Percentiles rank a stretch among this genome's conserved stretches.
Evolutionary conservation across 768 basidiomycete species (phyloP).

Genomic region (Epithele typhae): DNA sequence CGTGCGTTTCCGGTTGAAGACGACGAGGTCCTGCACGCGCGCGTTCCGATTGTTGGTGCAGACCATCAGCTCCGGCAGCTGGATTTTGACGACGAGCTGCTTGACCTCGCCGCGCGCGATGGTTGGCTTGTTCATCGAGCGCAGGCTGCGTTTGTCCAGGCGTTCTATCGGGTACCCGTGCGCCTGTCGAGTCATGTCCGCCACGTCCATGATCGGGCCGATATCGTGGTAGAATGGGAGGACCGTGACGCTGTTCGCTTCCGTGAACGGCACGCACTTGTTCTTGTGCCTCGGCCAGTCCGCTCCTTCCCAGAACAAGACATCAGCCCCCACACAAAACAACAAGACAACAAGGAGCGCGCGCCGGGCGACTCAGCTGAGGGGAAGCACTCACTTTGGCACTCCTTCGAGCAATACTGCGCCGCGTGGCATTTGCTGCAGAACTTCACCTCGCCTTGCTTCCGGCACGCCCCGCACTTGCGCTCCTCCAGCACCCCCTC

Average conservation of each 20-base stretch:
- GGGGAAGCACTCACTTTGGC: slow-evolving; percentile 40
- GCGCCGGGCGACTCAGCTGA: too few relatives aligned
- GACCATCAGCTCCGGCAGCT: slow-evolving; percentile 33
- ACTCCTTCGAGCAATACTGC: slow-evolving; percentile 50
- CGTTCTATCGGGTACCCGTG: slow-evolving; percentile 25
- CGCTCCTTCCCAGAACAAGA: slow-evolving; percentile 27
- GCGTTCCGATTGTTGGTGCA: slow-evolving; percentile 12
- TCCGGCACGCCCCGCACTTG: slow-evolving; percentile 37
- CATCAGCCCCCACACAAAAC: not conserved
- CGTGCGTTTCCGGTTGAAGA: slow-evolving; percentile 53
- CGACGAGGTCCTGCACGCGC: slow-evolving; percentile 25
- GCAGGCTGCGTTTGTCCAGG: slow-evolving; percentile 18
- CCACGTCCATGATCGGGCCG: slow-evolving; percentile 20
- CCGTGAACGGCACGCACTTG: slow-evolving; percentile 41
- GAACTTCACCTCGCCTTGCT: slow-evolving; percentile 31
- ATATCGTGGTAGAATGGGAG: slow-evolving; percentile 36
- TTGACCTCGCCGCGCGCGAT: slow-evolving; percentile 28
- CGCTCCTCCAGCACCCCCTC: slow-evolving; percentile 40
- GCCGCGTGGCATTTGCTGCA: slow-evolving; percentile 42
- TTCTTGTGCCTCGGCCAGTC: slow-evolving; percentile 49
- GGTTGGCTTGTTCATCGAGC: slow-evolving; percentile 15
- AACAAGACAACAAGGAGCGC: too few relatives aligned
- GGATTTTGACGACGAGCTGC: slow-evolving; percentile 49
- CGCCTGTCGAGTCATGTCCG: slow-evolving; percentile 27
- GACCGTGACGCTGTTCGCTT: slow-evolving; percentile 39